Evolutionary conservation across 768 basidiomycete genomes (phyloP).

Genomic region (Cubamyces sp.): DNA sequence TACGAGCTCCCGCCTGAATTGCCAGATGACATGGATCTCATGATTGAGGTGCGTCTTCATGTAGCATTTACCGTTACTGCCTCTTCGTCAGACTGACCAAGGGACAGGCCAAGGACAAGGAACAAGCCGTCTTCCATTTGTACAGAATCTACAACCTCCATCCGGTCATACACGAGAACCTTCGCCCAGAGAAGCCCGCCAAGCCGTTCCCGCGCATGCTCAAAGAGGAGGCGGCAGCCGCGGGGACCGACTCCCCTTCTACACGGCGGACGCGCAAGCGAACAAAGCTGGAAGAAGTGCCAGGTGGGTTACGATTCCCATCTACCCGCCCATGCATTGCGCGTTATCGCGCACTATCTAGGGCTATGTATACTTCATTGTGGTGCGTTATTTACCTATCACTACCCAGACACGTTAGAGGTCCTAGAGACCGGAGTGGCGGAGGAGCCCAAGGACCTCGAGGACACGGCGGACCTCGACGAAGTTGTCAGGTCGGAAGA

Average conservation of each 20-base stretch:
- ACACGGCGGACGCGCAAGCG: background rate
- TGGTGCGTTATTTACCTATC: too few relatives aligned
- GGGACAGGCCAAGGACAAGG: constrained; percentile 78
- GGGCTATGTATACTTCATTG: too few relatives aligned
- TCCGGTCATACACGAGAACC: constrained; percentile 57
- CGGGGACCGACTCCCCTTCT: constrained; percentile 22
- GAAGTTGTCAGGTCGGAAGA: background rate
- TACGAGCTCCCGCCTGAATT: constrained; percentile 69
- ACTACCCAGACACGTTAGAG: background rate
- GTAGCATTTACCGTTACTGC: too few relatives aligned
- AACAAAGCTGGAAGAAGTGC: background rate
- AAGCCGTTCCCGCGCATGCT: constrained; percentile 28
- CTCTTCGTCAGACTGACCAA: background rate
- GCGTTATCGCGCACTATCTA: too few relatives aligned
- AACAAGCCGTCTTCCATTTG: constrained; percentile 89
- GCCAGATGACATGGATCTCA: constrained; percentile 59
- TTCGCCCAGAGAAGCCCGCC: constrained; percentile 38
- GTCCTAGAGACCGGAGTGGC: constrained; percentile 8
- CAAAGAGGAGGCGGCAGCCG: constrained; percentile 7
- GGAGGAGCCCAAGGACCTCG: constrained; percentile 15
- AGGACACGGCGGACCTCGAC: constrained; percentile 3
- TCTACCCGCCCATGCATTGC: too few relatives aligned
- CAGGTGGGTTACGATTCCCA: background rate
- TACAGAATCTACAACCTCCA: constrained; percentile 76
- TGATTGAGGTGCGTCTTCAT: constrained; percentile 65